Base-by-base conservation (phyloP, 345 rosid species). In the Cardamine occulta region DNA sequence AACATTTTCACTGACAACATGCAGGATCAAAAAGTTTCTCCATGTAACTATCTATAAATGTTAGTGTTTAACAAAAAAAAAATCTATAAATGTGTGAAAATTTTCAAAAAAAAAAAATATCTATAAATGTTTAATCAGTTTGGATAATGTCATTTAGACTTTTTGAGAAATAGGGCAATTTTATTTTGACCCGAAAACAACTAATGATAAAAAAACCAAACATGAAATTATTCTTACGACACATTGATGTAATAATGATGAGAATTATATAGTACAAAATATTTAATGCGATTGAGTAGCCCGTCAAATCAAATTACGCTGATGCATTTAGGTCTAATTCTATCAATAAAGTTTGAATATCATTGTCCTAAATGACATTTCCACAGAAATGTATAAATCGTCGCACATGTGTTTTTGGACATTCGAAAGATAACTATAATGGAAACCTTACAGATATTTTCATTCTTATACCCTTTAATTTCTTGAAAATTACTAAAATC, bases 191-290 rank as follows among this genome's bases (percentile, higher is more conserved):
- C 37, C 29, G 37, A 8, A 53, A 69, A 32, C 74, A 14, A 44
- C 6, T 45, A 15, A 15, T 45, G 21, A 47, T 7, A 45, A 5
- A 7, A 7, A 45, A 42, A 15, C 7, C 14, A 68, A 63, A 23
- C 29, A 61, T 13, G 24, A 52, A 18, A 10, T 2, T 21, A 47
- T 64, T 56, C 67, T 71, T 57, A 71, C 72, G 76, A 77, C 65
- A 65, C 18, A 56, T 47, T 71, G 52, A 56, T 64, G 80, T 57
- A 51, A 70, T 64, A 64, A 71, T 77, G 80, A 71, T 77, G 76
- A 70, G n/a, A 70, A 64, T 51, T 39, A 19, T 63, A 23, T 8
- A 61, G 72, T 77, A 56, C 76, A 71, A 47, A 47, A 7, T 11
- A 35, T 64, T 77, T 9, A 70, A 10, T 57, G 67, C 9, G 35